Percentiles rank a stretch among this genome's conserved stretches.
Evolutionary conservation across 108 stramenopile genomes (phyloP).

Genomic region (Mediolabrus comicus): DNA sequence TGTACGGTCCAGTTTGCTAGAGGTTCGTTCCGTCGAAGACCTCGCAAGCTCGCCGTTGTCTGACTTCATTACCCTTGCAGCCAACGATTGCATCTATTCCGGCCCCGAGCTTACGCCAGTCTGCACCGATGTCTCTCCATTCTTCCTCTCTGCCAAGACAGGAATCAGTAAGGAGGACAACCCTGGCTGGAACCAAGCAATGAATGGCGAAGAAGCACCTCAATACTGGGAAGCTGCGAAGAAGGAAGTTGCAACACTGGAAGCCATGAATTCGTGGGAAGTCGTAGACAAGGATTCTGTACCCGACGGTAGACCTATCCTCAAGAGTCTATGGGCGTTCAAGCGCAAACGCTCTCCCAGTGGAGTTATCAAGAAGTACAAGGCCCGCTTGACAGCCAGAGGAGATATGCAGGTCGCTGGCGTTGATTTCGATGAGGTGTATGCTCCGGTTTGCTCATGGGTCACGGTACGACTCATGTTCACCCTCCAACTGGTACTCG

Average conservation of each 20-base stretch:
- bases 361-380: conserved; percentile 28
- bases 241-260: conserved; percentile 24
- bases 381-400: conserved; percentile 32
- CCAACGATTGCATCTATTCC: neutral
- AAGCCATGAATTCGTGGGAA: conserved; percentile 34
- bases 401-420: conserved; percentile 41
- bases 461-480: neutral
- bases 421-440: conserved; percentile 27
- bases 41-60: no score
- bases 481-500: neutral
- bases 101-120: no score
- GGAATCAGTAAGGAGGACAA: conserved; percentile 16
- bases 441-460: conserved; percentile 5
- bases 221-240: conserved; percentile 35
- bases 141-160: conserved; percentile 1
- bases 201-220: conserved; percentile 27
- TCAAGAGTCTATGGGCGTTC: conserved; percentile 32
- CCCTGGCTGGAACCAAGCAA: conserved; percentile 42
- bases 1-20: no score
- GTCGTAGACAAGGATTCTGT: conserved; percentile 21
- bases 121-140: neutral
- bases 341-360: conserved; percentile 17
- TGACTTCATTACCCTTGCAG: neutral
- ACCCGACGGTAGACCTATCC: neutral
- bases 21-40: no score